Conservation (phyloP, 768 basidiomycete species). For the Termitomyces sp. region DNA sequence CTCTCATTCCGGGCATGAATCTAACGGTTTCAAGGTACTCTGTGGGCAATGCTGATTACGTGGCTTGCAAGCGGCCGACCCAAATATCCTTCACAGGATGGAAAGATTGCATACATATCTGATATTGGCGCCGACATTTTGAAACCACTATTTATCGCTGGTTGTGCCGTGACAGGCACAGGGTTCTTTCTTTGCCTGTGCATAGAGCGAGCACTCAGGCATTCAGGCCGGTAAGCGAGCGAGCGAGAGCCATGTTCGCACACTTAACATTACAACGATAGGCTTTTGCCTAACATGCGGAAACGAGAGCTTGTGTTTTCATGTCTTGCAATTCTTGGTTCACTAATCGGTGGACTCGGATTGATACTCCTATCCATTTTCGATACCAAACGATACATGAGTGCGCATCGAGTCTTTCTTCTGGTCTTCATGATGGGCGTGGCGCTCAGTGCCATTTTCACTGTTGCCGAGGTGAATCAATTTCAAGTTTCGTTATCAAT, state of each 20-base stretch:
- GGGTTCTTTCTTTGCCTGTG: conserved; percentile 56
- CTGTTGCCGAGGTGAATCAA: conserved; percentile 50
- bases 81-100: conserved; percentile 49
- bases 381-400: conserved; percentile 53
- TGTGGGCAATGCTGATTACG: conserved; percentile 65
- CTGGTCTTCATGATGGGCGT: conserved; percentile 73
- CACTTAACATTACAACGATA: conserved; percentile 15
- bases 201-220: conserved; percentile 60
- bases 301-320: conserved; percentile 50
- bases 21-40: conserved; percentile 32
- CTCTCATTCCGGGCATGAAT: neutral
- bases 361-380: conserved; percentile 68
- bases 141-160: conserved; percentile 71
- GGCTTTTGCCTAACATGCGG: conserved; percentile 57
- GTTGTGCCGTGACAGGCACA: conserved; percentile 57
- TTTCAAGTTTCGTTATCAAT: neutral
- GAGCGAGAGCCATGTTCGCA: neutral
- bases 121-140: conserved; percentile 70
- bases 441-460: conserved; percentile 68
- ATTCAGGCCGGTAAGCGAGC: conserved; percentile 48
- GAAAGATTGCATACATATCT: conserved; percentile 67
- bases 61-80: conserved; percentile 67
- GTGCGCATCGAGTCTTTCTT: conserved; percentile 55
- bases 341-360: conserved; percentile 57
- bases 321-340: conserved; percentile 52